A percentile compares a stretch with the other conserved stretches of the same genome.
Conservation (phyloP, 495 filamentous ascomycete species). For the Lophium mytilinum region DNA sequence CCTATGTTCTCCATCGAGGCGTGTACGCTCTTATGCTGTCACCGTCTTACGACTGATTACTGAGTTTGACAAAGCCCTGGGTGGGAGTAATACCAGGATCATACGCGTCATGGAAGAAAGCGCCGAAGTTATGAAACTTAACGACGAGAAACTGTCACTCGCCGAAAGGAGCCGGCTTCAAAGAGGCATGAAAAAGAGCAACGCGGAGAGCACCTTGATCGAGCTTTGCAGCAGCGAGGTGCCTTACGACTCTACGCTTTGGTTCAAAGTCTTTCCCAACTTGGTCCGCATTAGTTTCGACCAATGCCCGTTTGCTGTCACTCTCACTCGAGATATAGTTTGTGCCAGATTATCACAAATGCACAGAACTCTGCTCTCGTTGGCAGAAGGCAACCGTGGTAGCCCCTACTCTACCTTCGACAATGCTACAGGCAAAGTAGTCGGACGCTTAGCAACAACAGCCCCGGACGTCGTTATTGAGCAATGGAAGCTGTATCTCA, state of each 20-base stretch:
- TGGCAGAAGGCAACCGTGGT: slow-evolving; percentile 65
- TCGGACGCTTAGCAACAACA: slow-evolving; percentile 53
- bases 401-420: slow-evolving; percentile 54
- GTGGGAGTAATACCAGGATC: slow-evolving; percentile 69
- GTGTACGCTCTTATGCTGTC: slow-evolving; percentile 83
- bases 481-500: slow-evolving; percentile 97
- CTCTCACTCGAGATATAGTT: slow-evolving; percentile 80
- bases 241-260: slow-evolving; percentile 86
- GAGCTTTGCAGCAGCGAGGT: slow-evolving; percentile 94
- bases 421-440: slow-evolving; percentile 34
- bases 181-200: slow-evolving; percentile 77
- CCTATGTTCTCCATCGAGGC: slow-evolving; percentile 85
- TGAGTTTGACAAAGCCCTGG: slow-evolving; percentile 85
- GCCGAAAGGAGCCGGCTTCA: slow-evolving; percentile 89
- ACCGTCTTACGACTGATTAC: slow-evolving; percentile 86
- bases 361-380: slow-evolving; percentile 67
- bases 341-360: slow-evolving; percentile 88
- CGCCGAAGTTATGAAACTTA: slow-evolving; percentile 81
- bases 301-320: slow-evolving; percentile 82
- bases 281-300: slow-evolving; percentile 86
- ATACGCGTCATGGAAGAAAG: slow-evolving; percentile 90
- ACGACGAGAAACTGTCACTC: slow-evolving; percentile 85
- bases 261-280: slow-evolving; percentile 97
- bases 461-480: slow-evolving; percentile 84
- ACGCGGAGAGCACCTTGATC: slow-evolving; percentile 75